These are phyloP conservation scores for Lasiosphaeria hispida DNA, from an alignment of 495 filamentous ascomycete genomes.

Conservation along the genomic window DNA sequence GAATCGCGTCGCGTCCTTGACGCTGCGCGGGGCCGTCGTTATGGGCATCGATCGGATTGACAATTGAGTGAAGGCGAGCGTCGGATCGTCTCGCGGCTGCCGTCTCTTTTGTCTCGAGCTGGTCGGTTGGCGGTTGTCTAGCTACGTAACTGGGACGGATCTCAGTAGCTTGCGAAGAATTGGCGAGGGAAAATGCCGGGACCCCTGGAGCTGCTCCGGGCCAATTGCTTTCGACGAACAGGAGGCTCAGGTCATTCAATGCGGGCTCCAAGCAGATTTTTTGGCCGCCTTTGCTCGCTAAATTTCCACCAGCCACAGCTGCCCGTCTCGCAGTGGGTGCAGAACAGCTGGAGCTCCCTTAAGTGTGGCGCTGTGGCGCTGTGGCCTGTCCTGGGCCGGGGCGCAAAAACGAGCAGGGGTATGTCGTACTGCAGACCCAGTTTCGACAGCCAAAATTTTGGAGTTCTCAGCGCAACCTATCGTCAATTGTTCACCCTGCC, in stretches of 20 bases:
- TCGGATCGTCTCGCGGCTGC: neutral
- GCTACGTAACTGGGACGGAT: neutral
- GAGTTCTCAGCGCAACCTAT: no score
- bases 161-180: no score
- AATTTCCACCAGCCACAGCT: constrained; percentile 7
- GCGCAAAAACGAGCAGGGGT: no score
- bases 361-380: no score
- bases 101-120: neutral
- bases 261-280: constrained; percentile 24
- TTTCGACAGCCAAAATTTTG: no score
- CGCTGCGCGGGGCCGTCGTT: constrained; percentile 71
- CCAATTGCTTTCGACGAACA: neutral
- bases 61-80: neutral
- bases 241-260: constrained; percentile 27
- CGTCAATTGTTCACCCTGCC: no score
- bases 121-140: neutral
- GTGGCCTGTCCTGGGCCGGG: no score
- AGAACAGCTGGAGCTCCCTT: neutral
- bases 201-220: constrained; percentile 4
- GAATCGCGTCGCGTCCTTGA: constrained; percentile 92
- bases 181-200: no score
- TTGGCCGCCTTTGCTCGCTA: constrained; percentile 10
- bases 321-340: neutral
- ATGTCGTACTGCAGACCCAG: no score
- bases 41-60: constrained; percentile 24